Conservation (phyloP, 768 basidiomycete species). For the Antrodiella citrinella region DNA sequence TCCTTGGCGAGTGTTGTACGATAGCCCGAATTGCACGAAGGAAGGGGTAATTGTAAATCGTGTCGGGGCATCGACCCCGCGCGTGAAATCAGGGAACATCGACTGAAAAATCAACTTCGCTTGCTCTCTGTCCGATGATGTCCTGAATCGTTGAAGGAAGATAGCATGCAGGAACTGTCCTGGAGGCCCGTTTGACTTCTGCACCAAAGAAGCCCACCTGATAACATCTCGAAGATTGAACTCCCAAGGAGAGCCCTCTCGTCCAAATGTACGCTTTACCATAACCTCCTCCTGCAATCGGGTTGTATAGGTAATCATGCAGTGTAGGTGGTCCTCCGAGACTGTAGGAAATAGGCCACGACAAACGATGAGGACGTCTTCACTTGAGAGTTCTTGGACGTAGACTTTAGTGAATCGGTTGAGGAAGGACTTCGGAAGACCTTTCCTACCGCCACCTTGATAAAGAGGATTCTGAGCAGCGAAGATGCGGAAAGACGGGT, state of each 20-base stretch:
- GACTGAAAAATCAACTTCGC: constrained; percentile 49
- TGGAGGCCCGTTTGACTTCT: constrained; percentile 31
- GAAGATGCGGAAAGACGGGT: constrained; percentile 94
- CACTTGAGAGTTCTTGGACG: constrained; percentile 70
- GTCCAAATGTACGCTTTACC: constrained; percentile 56
- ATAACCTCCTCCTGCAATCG: constrained; percentile 61
- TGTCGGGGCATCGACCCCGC: constrained; percentile 22
- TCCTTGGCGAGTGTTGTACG: constrained; percentile 18
- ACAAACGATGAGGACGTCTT: constrained; percentile 76
- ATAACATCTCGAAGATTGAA: constrained; percentile 95
- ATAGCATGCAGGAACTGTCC: constrained; percentile 57
- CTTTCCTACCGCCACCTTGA: constrained; percentile 96
- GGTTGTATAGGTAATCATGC: constrained; percentile 81
- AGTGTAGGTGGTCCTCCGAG: constrained; percentile 42
- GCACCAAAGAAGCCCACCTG: constrained; percentile 71
- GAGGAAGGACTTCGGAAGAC: constrained; percentile 93
- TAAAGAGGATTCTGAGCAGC: constrained; percentile 95
- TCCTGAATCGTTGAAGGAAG: constrained; percentile 85
- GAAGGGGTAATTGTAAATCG: constrained; percentile 31
- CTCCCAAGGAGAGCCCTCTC: constrained; percentile 90
- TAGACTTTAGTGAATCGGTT: constrained; percentile 99
- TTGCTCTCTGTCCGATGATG: constrained; percentile 47
- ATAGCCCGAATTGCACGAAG: constrained; percentile 61
- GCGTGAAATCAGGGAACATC: constrained; percentile 30
- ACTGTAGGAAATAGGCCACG: constrained; percentile 60